These are phyloP conservation scores for Diaporthe sp. DNA, from an alignment of 2,329 filamentous ascomycete genomes.

Conservation along the genomic window DNA sequence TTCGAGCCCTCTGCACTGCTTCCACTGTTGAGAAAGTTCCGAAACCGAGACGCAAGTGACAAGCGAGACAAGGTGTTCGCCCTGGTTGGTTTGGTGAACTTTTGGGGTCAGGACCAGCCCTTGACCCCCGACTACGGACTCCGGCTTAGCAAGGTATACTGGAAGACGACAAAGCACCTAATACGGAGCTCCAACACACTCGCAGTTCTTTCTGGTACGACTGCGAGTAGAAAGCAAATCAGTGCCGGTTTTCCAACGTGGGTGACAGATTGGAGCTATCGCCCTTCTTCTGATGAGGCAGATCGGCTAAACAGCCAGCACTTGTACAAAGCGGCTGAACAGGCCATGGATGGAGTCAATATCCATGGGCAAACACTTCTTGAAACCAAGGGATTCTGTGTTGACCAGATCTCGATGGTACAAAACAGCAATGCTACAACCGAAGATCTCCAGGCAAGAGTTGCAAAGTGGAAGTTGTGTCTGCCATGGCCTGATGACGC, in stretches of 20 bases:
- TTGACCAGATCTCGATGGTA: neutral
- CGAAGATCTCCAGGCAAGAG: neutral
- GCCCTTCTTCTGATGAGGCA: constrained; percentile 4
- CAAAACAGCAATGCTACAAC: neutral
- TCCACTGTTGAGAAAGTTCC: constrained; percentile 18
- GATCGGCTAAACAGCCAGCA: constrained; percentile 7
- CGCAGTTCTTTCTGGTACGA: constrained; percentile 6
- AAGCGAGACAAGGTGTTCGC: constrained; percentile 29
- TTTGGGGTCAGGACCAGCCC: constrained; percentile 13
- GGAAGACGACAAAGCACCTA: constrained; percentile 17
- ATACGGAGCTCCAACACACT: constrained; percentile 4
- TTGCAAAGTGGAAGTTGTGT: neutral
- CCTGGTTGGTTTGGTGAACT: constrained; percentile 1
- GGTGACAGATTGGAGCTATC: constrained; percentile 32
- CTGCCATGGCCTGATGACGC: neutral
- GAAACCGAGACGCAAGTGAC: constrained; percentile 20
- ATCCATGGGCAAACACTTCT: constrained; percentile 14
- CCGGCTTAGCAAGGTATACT: neutral
- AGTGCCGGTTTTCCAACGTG: neutral
- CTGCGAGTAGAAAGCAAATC: neutral
- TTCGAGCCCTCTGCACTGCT: constrained; percentile 16
- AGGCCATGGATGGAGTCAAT: constrained; percentile 32
- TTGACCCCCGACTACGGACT: neutral
- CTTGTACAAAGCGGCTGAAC: neutral
- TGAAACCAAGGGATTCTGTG: neutral